Percentiles rank a stretch among this genome's conserved stretches.
Conservation (phyloP, 2,329 filamentous ascomycete genomes). For the Epichloe sp. region DNA sequence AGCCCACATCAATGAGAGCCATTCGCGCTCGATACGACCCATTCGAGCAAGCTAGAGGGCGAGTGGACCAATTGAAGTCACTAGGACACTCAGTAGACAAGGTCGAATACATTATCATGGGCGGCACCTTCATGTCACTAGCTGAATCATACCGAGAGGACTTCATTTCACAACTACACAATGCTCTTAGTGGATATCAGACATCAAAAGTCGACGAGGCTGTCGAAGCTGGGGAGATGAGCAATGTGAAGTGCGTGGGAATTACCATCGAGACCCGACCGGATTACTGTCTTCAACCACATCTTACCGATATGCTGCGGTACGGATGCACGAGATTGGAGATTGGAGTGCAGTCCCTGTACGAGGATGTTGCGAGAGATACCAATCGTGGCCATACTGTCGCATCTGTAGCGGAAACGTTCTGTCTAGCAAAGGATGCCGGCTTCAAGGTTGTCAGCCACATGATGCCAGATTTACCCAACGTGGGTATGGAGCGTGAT, state of each 20-base stretch:
- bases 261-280: conserved; percentile 97
- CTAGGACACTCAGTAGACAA: conserved; percentile 96
- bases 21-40: conserved; percentile 95
- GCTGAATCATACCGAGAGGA: conserved; percentile 78
- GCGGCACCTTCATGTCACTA: conserved; percentile 96
- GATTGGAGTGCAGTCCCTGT: conserved; percentile 89
- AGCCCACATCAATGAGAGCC: conserved; percentile 95
- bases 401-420: conserved; percentile 87
- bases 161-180: conserved; percentile 93
- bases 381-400: conserved; percentile 96
- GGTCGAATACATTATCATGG: conserved; percentile 99
- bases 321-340: conserved; percentile 94
- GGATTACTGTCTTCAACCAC: conserved; percentile 93
- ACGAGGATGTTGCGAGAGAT: conserved; percentile 96
- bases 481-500: conserved; percentile 96
- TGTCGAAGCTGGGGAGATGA: conserved; percentile 88
- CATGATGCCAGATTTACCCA: conserved; percentile 98
- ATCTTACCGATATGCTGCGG: conserved; percentile 89
- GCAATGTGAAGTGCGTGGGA: conserved; percentile 92
- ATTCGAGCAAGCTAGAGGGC: conserved; percentile 89
- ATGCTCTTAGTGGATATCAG: conserved; percentile 91
- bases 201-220: conserved; percentile 91
- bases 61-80: conserved; percentile 92
- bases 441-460: conserved; percentile 98
- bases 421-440: conserved; percentile 92